Evolutionary conservation across 306 rosid genomes (phyloP).

Genomic region (Macrotyloma uniflorum): DNA sequence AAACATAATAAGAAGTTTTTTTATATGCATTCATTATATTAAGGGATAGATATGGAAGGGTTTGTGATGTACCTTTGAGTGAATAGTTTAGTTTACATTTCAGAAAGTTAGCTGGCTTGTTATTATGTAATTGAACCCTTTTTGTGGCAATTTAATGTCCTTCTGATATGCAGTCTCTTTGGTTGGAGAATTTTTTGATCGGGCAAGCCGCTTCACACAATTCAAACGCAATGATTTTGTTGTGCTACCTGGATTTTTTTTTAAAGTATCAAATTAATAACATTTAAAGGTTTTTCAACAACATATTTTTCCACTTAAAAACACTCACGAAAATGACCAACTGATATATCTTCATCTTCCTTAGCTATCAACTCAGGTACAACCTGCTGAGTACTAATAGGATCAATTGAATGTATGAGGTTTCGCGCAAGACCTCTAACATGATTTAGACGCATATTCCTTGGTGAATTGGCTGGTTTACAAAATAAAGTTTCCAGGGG

Average conservation of each 20-base stretch:
- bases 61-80: too few relatives aligned
- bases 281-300: neutral
- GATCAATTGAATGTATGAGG: slow-evolving; percentile 34
- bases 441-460: slow-evolving; percentile 56
- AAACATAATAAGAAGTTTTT: too few relatives aligned
- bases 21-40: too few relatives aligned
- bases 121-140: slow-evolving; percentile 36
- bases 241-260: slow-evolving; percentile 43
- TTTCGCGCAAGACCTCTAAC: slow-evolving; percentile 62
- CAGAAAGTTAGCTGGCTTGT: too few relatives aligned
- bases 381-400: slow-evolving; percentile 26
- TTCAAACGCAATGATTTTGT: slow-evolving; percentile 57
- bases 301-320: neutral
- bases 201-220: slow-evolving; percentile 65
- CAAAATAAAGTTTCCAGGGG: slow-evolving; percentile 50
- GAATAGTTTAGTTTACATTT: too few relatives aligned
- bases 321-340: slow-evolving; percentile 46
- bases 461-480: slow-evolving; percentile 33
- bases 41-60: too few relatives aligned
- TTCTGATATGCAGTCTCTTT: slow-evolving; percentile 33
- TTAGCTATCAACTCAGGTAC: slow-evolving; percentile 37
- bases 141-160: slow-evolving; percentile 20
- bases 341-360: slow-evolving; percentile 28
- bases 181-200: slow-evolving; percentile 40
- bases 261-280: neutral